Evolutionary conservation across 345 rosid genomes (phyloP).

Genomic region (Pseudoturritis turrita): DNA sequence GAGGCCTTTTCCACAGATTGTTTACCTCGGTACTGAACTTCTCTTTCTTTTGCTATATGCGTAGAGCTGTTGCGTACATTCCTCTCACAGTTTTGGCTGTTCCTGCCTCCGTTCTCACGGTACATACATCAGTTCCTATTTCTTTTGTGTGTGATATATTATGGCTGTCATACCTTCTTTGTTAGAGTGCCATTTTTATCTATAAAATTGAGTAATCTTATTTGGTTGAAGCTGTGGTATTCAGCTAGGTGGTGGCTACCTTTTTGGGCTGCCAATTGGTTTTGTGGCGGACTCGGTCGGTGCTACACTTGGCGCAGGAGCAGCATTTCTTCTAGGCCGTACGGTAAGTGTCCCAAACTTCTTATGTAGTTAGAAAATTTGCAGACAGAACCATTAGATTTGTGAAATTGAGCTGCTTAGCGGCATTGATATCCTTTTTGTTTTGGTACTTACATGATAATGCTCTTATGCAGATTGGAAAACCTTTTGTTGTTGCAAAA

Average conservation of each 20-base stretch:
- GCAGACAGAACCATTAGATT: neutral
- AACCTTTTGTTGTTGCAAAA: constrained; percentile 76
- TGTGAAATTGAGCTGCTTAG: too few species aligned
- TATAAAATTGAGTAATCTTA: constrained; percentile 16
- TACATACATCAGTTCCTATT: constrained; percentile 21
- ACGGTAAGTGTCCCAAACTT: constrained; percentile 45
- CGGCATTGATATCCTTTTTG: neutral
- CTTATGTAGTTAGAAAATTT: neutral
- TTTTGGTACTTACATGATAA: neutral
- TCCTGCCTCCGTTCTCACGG: constrained; percentile 97
- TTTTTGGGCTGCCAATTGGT: constrained; percentile 90
- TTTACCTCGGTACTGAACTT: constrained; percentile 1
- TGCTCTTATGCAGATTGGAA: constrained; percentile 58
- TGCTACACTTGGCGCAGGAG: constrained; percentile 86
- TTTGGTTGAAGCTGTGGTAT: constrained; percentile 24
- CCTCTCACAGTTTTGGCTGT: constrained; percentile 96
- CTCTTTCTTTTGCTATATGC: constrained; percentile 9
- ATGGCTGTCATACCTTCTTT: neutral
- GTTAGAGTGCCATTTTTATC: neutral
- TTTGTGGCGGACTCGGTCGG: constrained; percentile 95
- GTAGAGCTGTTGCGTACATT: constrained; percentile 91
- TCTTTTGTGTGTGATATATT: neutral
- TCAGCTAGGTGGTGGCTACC: constrained; percentile 99
- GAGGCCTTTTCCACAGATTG: neutral
- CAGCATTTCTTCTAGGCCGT: constrained; percentile 93